Conservation (phyloP, 164 flowering plant species). For the Warburgia ugandensis region DNA sequence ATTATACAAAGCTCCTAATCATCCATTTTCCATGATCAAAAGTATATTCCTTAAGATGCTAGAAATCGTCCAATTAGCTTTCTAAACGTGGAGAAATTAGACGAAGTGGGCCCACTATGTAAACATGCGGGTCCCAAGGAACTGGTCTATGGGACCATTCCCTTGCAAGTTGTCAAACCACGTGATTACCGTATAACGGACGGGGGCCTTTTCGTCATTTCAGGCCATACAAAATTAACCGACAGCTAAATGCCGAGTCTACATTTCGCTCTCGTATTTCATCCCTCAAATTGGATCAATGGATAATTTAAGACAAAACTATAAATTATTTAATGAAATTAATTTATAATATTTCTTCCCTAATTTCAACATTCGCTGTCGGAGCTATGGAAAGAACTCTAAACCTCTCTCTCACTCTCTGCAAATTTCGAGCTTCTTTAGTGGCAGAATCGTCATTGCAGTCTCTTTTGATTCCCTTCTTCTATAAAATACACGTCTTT, state of each 20-base stretch:
- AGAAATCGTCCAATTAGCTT: too few species aligned
- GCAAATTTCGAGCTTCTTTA: too few species aligned
- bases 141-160: too few species aligned
- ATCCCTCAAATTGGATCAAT: not conserved
- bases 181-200: not conserved
- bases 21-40: too few species aligned
- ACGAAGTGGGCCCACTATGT: too few species aligned
- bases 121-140: too few species aligned
- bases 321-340: too few species aligned
- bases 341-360: not conserved
- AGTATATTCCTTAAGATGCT: too few species aligned
- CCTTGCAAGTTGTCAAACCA: not conserved
- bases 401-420: not conserved
- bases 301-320: not conserved
- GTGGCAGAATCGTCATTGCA: constrained; percentile 6
- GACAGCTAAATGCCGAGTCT: constrained; percentile 1
- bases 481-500: not conserved
- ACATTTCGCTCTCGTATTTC: not conserved
- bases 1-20: too few species aligned
- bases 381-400: not conserved
- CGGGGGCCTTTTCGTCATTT: not conserved
- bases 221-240: not conserved
- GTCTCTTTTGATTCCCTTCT: not conserved
- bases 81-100: too few species aligned
- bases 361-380: constrained; percentile 1